Evolutionary conservation across 768 basidiomycete species (phyloP).

Genomic region (Cyathus striatus): DNA sequence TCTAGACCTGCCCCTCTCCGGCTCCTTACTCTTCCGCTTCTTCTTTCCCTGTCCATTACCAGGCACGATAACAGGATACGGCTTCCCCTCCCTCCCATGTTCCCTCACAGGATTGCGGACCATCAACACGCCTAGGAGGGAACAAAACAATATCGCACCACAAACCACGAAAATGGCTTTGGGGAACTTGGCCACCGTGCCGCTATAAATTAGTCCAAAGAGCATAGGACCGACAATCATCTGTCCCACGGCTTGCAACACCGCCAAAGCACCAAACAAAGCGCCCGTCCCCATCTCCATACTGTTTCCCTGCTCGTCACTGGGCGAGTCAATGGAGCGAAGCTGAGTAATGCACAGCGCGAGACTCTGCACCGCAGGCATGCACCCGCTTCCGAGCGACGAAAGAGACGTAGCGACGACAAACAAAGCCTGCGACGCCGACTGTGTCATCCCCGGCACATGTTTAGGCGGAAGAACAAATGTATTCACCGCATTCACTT

Average conservation of each 20-base stretch:
- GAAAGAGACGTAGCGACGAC: constrained; percentile 54
- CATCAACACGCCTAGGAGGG: constrained; percentile 29
- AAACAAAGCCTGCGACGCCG: constrained; percentile 46
- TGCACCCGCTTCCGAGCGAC: constrained; percentile 59
- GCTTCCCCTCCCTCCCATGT: constrained; percentile 12
- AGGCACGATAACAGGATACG: background rate
- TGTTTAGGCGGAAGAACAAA: too few relatives aligned
- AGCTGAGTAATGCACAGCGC: constrained; percentile 59
- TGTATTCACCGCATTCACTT: background rate
- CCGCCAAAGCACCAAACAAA: constrained; percentile 68
- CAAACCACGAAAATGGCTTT: constrained; percentile 66
- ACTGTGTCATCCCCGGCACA: background rate
- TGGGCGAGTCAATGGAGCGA: constrained; percentile 26
- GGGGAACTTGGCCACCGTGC: constrained; percentile 62
- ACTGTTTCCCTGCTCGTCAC: constrained; percentile 11
- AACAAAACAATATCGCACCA: constrained; percentile 39
- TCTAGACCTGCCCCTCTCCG: constrained; percentile 40
- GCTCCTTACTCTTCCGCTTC: constrained; percentile 14
- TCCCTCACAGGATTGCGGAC: constrained; percentile 34
- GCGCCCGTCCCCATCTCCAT: constrained; percentile 37
- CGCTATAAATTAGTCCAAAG: constrained; percentile 68
- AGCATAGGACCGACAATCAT: constrained; percentile 66
- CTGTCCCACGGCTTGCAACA: constrained; percentile 65
- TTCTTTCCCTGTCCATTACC: constrained; percentile 10
- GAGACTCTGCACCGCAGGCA: constrained; percentile 69